A percentile compares a stretch with the other conserved stretches of the same genome.
Conservation (phyloP, 1,284 basidiomycete genomes). For the Rhodotorula mucilaginosa region DNA sequence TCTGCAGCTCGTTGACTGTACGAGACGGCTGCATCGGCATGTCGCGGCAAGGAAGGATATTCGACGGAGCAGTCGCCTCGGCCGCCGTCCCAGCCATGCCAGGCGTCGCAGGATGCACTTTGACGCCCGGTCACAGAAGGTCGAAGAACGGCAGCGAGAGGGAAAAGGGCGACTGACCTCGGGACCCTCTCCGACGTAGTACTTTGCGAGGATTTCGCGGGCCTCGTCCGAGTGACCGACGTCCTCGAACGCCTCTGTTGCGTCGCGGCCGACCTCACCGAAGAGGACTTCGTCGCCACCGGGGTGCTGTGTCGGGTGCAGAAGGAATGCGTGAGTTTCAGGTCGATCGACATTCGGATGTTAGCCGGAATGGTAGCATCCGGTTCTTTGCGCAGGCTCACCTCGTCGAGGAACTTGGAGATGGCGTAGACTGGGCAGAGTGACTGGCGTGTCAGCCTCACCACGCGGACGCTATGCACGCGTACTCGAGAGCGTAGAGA, state of each 20-base stretch:
- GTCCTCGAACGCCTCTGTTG: constrained; percentile 98
- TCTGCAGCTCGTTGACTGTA: no score
- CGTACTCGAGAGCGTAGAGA: background rate
- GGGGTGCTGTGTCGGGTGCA: constrained; percentile 65
- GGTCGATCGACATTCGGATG: background rate
- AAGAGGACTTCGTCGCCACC: constrained; percentile 97
- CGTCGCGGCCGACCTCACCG: constrained; percentile 90
- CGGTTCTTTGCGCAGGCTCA: constrained; percentile 50
- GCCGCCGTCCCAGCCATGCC: background rate
- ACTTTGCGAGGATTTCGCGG: constrained; percentile 71
- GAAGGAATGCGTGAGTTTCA: background rate
- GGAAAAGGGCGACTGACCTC: constrained; percentile 47
- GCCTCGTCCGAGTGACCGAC: constrained; percentile 99
- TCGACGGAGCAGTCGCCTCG: background rate
- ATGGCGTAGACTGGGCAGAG: constrained; percentile 77
- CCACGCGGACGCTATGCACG: background rate
- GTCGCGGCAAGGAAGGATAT: background rate
- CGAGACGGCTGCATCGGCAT: background rate
- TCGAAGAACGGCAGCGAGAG: background rate
- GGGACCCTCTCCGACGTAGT: constrained; percentile 56
- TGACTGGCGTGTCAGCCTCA: background rate
- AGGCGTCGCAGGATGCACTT: no score
- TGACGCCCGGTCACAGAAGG: background rate
- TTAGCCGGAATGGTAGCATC: background rate
- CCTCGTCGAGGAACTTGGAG: constrained; percentile 94